A percentile compares a stretch with the other conserved stretches of the same genome.
These are phyloP conservation scores for Nitzschia sp. DNA, from an alignment of 108 stramenopile genomes.

Conservation along the genomic window DNA sequence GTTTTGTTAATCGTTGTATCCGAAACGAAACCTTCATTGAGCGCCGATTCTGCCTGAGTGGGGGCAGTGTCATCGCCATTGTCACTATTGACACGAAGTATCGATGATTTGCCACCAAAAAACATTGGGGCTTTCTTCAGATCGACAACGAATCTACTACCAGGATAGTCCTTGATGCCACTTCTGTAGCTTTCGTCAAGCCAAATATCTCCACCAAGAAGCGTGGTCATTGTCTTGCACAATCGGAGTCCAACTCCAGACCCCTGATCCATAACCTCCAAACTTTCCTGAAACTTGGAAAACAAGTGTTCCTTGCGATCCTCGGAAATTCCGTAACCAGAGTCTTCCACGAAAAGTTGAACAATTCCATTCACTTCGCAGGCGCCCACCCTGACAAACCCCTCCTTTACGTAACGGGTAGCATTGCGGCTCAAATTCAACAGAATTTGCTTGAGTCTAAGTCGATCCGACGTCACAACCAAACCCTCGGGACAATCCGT, in stretches of 20 bases:
- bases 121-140: slow-evolving; percentile 8
- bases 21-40: not conserved
- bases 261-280: slow-evolving; percentile 45
- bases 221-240: slow-evolving; percentile 31
- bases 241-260: slow-evolving; percentile 45
- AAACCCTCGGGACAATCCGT: slow-evolving; percentile 40
- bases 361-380: slow-evolving; percentile 24
- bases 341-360: slow-evolving; percentile 45
- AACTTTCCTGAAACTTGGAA: slow-evolving; percentile 47
- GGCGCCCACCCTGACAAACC: slow-evolving; percentile 47
- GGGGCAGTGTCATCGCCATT: not conserved
- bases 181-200: slow-evolving; percentile 41
- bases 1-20: not conserved
- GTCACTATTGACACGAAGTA: not conserved
- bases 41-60: not conserved
- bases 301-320: slow-evolving; percentile 36
- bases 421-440: slow-evolving; percentile 53
- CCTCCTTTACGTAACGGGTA: slow-evolving; percentile 43
- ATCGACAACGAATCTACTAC: slow-evolving; percentile 38
- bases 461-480: slow-evolving; percentile 38
- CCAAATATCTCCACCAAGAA: slow-evolving; percentile 44
- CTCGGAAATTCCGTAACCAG: slow-evolving; percentile 47
- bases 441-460: slow-evolving; percentile 57
- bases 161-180: slow-evolving; percentile 41
- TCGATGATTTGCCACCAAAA: not conserved